These are phyloP conservation scores for Penicillium angulare DNA, from an alignment of 495 filamentous ascomycete species.

Conservation along the genomic window DNA sequence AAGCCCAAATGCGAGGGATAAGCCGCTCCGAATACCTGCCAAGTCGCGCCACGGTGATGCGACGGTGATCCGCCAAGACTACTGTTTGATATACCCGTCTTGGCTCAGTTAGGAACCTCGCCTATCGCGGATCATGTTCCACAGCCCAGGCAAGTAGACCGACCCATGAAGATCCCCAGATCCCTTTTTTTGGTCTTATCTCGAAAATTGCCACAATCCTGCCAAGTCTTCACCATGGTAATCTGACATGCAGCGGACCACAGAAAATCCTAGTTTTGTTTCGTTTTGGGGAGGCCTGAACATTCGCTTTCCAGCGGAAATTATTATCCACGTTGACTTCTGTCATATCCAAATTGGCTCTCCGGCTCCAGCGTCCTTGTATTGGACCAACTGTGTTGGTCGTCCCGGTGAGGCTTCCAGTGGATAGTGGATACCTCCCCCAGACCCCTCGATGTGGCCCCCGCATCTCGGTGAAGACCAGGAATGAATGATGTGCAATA, in stretches of 20 bases:
- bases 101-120: constrained; percentile 18
- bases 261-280: not conserved
- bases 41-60: constrained; percentile 29
- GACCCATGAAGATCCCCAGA: constrained; percentile 5
- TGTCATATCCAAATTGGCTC: not conserved
- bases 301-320: not conserved
- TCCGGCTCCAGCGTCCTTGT: not conserved
- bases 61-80: constrained; percentile 37
- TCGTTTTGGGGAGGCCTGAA: not conserved
- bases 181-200: constrained; percentile 7
- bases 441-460: constrained; percentile 1
- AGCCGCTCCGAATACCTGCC: constrained; percentile 29
- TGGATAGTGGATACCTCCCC: not conserved
- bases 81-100: constrained; percentile 35
- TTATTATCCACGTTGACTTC: not conserved
- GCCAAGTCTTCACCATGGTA: not conserved
- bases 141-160: constrained; percentile 10
- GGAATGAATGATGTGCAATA: constrained; percentile 15
- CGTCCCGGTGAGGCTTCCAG: constrained; percentile 5
- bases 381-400: constrained; percentile 5
- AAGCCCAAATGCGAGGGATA: constrained; percentile 25
- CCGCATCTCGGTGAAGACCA: constrained; percentile 18
- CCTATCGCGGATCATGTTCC: constrained; percentile 15
- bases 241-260: not conserved
- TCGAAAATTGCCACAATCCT: no score